Evolutionary conservation across 176 grass and related monocot genomes (phyloP), one percentile per base, ranked within the genome.

Genomic region (Eleusine indica): DNA sequence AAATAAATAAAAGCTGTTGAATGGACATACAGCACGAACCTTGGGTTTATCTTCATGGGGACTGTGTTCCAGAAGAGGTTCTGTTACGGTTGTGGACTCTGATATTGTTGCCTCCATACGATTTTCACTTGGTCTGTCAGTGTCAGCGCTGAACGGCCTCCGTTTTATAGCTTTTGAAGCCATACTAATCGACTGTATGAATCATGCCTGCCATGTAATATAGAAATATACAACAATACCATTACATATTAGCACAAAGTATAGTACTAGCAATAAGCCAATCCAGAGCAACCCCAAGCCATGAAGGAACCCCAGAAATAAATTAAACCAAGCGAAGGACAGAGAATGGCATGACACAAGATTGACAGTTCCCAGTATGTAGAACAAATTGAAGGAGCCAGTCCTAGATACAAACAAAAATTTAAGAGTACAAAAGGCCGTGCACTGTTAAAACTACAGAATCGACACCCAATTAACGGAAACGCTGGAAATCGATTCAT

Each of bases 121-220:
- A 61, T 75, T 83, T 28, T 65, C 84, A 7, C 42, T 68, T 52
- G n/a, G 39, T 57, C 56, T 77, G 46, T 67, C 83, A 38, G 64
- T 3, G 14, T 86, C 84, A 12, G 77, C 16, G n/a, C 14, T 67
- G 12, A 8, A 44, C 66, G 72, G 66, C 56, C 66, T 89, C 41
- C 88, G 72, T 54, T 64, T 82, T 60, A 90, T 70, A 41, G 84
- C 49, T 87, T 87, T 90, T 8, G 80, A 83, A 49, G 75, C 88
- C 80, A 90, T 90, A 7, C 32, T 35, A 87, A 68, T 32, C 35
- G 62, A 51, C n/a, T 46, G 62, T 47, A 70, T 9, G 46, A 64
- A 74, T 73, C 84, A 90, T 87, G 44, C 62, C 88, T 83, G 22
- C 63, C 15, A 3, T 18, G 25, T 58, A 17, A 25, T 25, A 25